A percentile compares a stretch with the other conserved stretches of the same genome.
phyloP scores from a whole-genome alignment of 2,329 filamentous ascomycete genomes.

The Phialocephala sp. region DNA sequence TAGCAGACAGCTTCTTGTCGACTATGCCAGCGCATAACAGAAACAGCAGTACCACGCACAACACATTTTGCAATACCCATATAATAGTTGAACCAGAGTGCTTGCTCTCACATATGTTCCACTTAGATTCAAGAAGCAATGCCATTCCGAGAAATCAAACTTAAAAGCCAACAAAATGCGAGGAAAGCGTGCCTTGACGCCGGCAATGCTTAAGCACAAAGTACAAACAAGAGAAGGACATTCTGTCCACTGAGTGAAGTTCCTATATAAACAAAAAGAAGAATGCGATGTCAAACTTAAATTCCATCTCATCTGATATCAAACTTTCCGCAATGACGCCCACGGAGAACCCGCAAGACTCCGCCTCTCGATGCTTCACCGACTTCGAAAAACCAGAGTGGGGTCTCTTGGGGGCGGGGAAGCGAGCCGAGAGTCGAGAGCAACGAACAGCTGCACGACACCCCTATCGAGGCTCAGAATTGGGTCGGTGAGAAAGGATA shows the following conservation, averaged over 20 bases:
- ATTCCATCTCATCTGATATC: background rate
- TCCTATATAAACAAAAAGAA: background rate
- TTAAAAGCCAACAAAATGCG: background rate
- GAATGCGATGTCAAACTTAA: background rate
- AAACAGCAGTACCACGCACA: background rate
- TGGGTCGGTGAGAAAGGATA: conserved; percentile 14
- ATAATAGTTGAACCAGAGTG: background rate
- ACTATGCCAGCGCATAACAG: background rate
- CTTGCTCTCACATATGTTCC: background rate
- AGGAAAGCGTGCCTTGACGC: background rate
- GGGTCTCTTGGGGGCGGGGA: conserved; percentile 17
- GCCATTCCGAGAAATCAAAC: background rate
- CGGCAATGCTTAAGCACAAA: background rate
- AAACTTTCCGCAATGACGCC: conserved; percentile 12
- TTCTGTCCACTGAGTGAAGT: background rate
- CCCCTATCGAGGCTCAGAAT: conserved; percentile 7
- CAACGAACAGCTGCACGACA: conserved; percentile 16
- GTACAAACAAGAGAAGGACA: background rate
- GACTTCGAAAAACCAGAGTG: conserved; percentile 4
- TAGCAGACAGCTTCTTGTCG: too few species aligned
- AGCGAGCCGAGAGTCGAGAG: conserved; percentile 3
- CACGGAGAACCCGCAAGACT: conserved; percentile 10
- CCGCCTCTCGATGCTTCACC: conserved; percentile 21
- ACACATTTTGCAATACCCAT: background rate
- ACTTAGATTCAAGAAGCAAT: background rate